Conservation (phyloP, 805 yeast genomes). For the Saccharomycopsis guyanensis region DNA sequence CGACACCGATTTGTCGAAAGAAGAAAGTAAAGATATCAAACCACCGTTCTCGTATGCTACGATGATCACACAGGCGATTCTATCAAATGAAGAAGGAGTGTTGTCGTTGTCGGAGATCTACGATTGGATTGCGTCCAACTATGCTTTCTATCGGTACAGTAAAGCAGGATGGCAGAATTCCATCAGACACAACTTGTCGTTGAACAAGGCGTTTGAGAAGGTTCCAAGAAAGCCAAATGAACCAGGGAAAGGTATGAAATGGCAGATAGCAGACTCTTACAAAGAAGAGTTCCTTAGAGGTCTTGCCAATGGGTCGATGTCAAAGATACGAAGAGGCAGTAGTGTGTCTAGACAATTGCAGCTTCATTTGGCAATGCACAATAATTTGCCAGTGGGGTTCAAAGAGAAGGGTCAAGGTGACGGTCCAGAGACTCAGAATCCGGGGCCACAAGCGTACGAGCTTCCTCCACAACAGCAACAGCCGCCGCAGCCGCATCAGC, state of each 20-base stretch:
- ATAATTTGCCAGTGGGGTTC: conserved; percentile 31
- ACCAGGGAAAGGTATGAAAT: conserved; percentile 98
- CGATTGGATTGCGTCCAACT: conserved; percentile 79
- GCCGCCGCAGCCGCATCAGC: conserved; percentile 15
- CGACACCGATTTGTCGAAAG: conserved; percentile 66
- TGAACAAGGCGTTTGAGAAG: conserved; percentile 95
- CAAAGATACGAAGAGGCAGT: conserved; percentile 71
- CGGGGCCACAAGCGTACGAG: conserved; percentile 20
- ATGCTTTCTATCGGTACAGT: conserved; percentile 85
- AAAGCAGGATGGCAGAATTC: conserved; percentile 98
- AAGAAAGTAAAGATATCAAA: conserved; percentile 86
- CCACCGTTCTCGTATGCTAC: conserved; percentile 98
- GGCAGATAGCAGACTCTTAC: conserved; percentile 88
- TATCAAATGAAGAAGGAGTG: conserved; percentile 81
- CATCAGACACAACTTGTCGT: conserved; percentile 80
- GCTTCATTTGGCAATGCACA: conserved; percentile 49
- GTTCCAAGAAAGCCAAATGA: conserved; percentile 93
- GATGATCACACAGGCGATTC: conserved; percentile 95
- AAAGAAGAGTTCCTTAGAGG: conserved; percentile 77
- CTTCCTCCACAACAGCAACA: conserved; percentile 9
- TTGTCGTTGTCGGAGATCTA: conserved; percentile 88
- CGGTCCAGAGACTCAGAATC: conserved; percentile 37
- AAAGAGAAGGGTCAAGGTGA: conserved; percentile 30
- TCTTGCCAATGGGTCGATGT: conserved; percentile 66
- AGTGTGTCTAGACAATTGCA: conserved; percentile 76